Evolutionary conservation across 495 filamentous ascomycete species (phyloP), one percentile per base, ranked within the genome.

Genomic region (Xylaria grammica): DNA sequence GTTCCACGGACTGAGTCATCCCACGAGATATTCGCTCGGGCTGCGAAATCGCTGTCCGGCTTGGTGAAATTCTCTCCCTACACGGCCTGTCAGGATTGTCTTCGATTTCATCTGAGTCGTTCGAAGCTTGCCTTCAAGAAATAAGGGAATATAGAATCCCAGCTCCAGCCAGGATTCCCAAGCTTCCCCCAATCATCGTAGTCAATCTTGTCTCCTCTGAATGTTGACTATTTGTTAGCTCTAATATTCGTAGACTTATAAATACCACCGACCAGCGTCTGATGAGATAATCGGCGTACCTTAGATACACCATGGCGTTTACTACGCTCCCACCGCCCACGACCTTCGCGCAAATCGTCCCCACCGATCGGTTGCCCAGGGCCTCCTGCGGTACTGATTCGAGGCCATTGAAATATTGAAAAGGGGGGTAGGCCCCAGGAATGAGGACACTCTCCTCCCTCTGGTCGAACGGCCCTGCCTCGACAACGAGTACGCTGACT

Each of bases 161-260:
- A 90, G 56, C 77, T 81, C 88, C 87, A 90, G n/a, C 86, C 85
- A 6, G 79, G 75, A 67, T 88, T 89, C 3, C 89, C 87, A 4
- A 88, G 71, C 4, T 67, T 70, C 58, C 81, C 77, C 87, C 87
- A 89, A 2, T 79, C 74, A 66, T 90, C 82, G 62, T 84, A 86
- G 64, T 87, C 81, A 30, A 15, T 27, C 49, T 52, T 52, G 27
- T 52, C 49, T 32, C 49, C 49, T 52, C 49, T 52, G 24, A 4
- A 32, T 4, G 19, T 30, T 32, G 26, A n/a, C 20, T 4, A n/a
- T 27, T 26, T 5, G 27, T 52, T 52, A 52, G 27, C 19, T 52
- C 11, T 30, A 32, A 30, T 3, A 26, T 52, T 52, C 49, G 32
- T 17, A n/a, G 49, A 52, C n/a, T n/a, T n/a, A n/a, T 52, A 15